Evolutionary conservation across 805 yeast species (phyloP), one percentile per base, ranked within the genome.

Genomic region (Ogataea naganishii): DNA sequence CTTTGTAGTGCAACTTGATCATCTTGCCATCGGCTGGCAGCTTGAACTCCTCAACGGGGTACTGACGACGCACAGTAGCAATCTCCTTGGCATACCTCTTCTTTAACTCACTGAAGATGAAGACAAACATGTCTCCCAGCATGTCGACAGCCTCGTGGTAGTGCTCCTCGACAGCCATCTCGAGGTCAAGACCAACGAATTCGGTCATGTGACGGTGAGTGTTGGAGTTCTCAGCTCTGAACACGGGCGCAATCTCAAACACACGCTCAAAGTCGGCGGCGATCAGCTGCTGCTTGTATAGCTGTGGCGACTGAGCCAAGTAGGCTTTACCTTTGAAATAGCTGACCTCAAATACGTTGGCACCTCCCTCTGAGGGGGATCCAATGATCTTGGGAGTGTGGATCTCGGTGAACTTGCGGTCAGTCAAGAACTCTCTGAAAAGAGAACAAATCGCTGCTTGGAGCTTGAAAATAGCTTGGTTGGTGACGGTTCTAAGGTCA

Each of bases 141-240:
- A 66, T 57, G 29, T 69, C 73, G 45, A 72, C 59, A 26, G 79
- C 94, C 66, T 92, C 99, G 53, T 92, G 94, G 59, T 92, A 92
- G 64, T 92, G 96, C 64, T 88, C 96, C 65, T 92, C 97, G 53
- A 92, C 82, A 8, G 96, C 83, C 95, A 92, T 86, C 64, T 92
- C 99, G 63, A 92, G 63, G 69, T 92, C 99, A 48, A 94, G 76
- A 35, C 99, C 99, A 38, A 81, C 82, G 58, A 92, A 92, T 63
- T 92, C 99, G 34, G 99, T 92, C 95, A 92, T 80, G 62, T 92
- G 99, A 66, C 99, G 88, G 61, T 92, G 97, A 14, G 98, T 89
- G 68, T 92, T 88, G 38, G 97, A 89, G 70, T 92, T 89, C 62
- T 92, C 99, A 34, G 99, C 99, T 64, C 99, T 77, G 74, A 92